Evolutionary conservation across 1,139 yeast genomes (phyloP), one percentile per base, ranked within the genome.

Genomic region (Suhomyces taliae): DNA sequence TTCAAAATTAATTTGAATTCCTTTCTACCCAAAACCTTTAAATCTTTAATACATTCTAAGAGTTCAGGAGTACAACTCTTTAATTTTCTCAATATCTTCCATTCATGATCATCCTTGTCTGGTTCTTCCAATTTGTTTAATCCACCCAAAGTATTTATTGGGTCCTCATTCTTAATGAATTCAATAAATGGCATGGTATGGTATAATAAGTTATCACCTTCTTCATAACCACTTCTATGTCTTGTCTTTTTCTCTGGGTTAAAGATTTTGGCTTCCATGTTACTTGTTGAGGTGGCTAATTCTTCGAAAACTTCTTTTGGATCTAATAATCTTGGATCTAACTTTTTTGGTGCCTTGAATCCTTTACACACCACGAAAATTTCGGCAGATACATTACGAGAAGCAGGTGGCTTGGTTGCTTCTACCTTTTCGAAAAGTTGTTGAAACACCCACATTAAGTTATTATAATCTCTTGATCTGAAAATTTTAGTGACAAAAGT

Each of bases 361-460:
- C 95, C 95, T 67, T 85, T 85, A 70, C 99, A 93, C 36, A 91
- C 97, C 45, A 93, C 99, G 63, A 93, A 93, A 61, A 95, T 95
- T 76, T 93, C 99, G 2, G 99, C 99, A 59, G 99, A 93, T 26
- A 95, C 99, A 69, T 89, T 89, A 84, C 99, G 91, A 39, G 97
- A 90, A 15, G 98, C 93, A 15, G 99, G 98, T 8, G 99, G 99
- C 63, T 93, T 93, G 1, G 99, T 93, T 10, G 99, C 99, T 66
- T 93, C 99, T 41, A 93, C 98, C 63, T 88, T 91, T 49, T 90
- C 97, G 62, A 93, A 93, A 51, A 93, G 76, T 67, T 93, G 99
- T 61, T 90, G 91, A 73, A 93, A 93, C 6, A 91, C 96, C 99
- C 99, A 93, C 82, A 93, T 81, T 56, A 93, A 80, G 66, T 91